Conservation (phyloP, 1,139 yeast genomes). For the Candida labiduridarum region DNA sequence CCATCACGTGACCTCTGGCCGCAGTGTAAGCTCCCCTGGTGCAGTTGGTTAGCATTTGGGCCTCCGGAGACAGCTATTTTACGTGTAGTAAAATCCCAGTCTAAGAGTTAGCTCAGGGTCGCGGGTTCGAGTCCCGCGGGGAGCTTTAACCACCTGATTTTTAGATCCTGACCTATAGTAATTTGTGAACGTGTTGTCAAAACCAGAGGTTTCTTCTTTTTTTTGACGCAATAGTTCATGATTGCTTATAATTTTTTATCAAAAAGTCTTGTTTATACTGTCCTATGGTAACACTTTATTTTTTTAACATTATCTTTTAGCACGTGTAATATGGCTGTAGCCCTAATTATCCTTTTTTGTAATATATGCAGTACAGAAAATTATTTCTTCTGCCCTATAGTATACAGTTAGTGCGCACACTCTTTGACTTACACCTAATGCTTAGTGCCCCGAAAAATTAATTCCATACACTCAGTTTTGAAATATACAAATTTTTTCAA, state of each 20-base stretch:
- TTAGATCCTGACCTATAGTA: background rate
- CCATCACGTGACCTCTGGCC: background rate
- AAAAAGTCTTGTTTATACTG: too few relatives aligned
- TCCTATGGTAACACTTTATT: too few relatives aligned
- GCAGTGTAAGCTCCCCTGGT: constrained; percentile 48
- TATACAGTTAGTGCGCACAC: background rate
- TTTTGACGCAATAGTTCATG: too few relatives aligned
- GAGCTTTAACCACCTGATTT: constrained; percentile 31
- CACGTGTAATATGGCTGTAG: constrained; percentile 5
- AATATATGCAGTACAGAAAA: constrained; percentile 7
- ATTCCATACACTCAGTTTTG: constrained; percentile 5
- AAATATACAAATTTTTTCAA: constrained; percentile 8
- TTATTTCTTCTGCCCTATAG: background rate
- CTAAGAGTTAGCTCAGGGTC: constrained; percentile 28
- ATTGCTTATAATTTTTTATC: too few relatives aligned
- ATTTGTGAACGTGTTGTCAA: background rate
- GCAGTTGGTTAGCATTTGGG: constrained; percentile 57
- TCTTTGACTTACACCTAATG: background rate
- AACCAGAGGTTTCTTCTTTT: too few relatives aligned
- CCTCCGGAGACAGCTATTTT: constrained; percentile 37
- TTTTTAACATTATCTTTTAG: background rate
- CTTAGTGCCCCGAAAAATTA: constrained; percentile 8
- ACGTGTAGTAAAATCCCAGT: constrained; percentile 24
- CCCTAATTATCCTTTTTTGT: constrained; percentile 5
- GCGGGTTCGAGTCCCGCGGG: constrained; percentile 65